Evolutionary conservation across 2,329 filamentous ascomycete species (phyloP).

Genomic region (Parascedosporium putredinis): DNA sequence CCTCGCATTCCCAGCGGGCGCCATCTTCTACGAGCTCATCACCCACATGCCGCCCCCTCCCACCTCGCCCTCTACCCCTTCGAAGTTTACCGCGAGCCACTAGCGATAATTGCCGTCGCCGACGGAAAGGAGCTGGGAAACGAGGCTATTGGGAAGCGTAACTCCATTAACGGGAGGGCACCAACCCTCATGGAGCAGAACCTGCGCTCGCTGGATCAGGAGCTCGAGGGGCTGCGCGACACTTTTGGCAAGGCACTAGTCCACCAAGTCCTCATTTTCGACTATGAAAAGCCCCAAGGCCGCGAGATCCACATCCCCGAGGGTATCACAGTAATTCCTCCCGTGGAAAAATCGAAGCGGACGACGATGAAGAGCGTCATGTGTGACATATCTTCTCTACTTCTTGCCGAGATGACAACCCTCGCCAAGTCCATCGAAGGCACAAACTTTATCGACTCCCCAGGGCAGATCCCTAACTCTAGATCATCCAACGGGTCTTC

Average conservation of each 20-base stretch:
- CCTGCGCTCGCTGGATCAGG: slow-evolving; percentile 49
- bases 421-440: slow-evolving; percentile 64
- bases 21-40: slow-evolving; percentile 79
- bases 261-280: slow-evolving; percentile 72
- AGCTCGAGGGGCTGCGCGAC: slow-evolving; percentile 61
- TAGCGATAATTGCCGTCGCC: slow-evolving; percentile 74
- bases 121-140: slow-evolving; percentile 63
- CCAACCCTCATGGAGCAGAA: slow-evolving; percentile 43
- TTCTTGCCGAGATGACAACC: slow-evolving; percentile 66
- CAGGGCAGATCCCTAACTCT: slow-evolving; percentile 39
- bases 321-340: slow-evolving; percentile 62
- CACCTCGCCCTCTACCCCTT: slow-evolving; percentile 77
- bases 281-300: slow-evolving; percentile 44
- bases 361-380: slow-evolving; percentile 76
- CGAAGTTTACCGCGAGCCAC: slow-evolving; percentile 77
- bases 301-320: slow-evolving; percentile 48
- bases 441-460: slow-evolving; percentile 68
- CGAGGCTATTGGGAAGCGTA: slow-evolving; percentile 41
- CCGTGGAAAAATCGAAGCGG: slow-evolving; percentile 54
- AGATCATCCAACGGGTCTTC: slow-evolving; percentile 26
- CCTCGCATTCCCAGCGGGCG: slow-evolving; percentile 73
- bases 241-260: slow-evolving; percentile 66
- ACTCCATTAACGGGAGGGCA: slow-evolving; percentile 39
- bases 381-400: slow-evolving; percentile 64
- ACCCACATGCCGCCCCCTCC: slow-evolving; percentile 68